Evolutionary conservation across 352 stramenopile genomes (phyloP), one percentile per base, ranked within the genome.

Genomic region (Phytophthora agathidicida): DNA sequence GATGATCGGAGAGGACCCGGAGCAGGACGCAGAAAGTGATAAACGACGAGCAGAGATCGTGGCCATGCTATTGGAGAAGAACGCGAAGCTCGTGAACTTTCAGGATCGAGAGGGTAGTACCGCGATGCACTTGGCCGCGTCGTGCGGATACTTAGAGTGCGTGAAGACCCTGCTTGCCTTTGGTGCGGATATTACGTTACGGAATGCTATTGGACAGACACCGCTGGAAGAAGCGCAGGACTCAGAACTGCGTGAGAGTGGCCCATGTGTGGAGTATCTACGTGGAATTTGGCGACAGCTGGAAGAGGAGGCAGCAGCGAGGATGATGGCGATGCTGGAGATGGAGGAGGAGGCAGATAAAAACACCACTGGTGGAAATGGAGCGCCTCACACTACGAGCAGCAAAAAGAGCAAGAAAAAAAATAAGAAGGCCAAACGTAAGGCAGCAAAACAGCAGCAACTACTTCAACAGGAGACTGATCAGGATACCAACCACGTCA

Each of bases 261-360:
- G 71, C 13, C 43, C 65, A 24, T 94, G 85, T 52, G 75, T 93
- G 3, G 67, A 74, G 7, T 71, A 87, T 19, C 36, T 94, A 37
- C 78, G 75, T 13, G 60, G 53, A 9, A 83, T 89, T 22, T 94
- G 85, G 85, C 73, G 75, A 14, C 64, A 75, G 11, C 53, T 94
- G 11, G 85, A 94, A 63, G 83, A 94, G 48, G 83, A 94, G 54
- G 85, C 83, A 1, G 78, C 83, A 0, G 72, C 76, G 13, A 75
- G 83, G 1, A 94, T 93, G 85, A 84, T 91, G 68, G 71, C 75
- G 6, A 94, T 94, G 85, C 64, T 94, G 2, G 83, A 94, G 62
- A 86, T 93, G 73, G 85, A 94, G 44, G 83, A 89, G 42, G 66
- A 71, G n/a, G 42, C 55, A 3, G 31, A 33, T n/a, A 68, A 62